Percentiles rank a stretch among this genome's conserved stretches.
These are phyloP conservation scores for Mycosphaerella arachidis DNA, from an alignment of 2,329 filamentous ascomycete species.

Conservation along the genomic window DNA sequence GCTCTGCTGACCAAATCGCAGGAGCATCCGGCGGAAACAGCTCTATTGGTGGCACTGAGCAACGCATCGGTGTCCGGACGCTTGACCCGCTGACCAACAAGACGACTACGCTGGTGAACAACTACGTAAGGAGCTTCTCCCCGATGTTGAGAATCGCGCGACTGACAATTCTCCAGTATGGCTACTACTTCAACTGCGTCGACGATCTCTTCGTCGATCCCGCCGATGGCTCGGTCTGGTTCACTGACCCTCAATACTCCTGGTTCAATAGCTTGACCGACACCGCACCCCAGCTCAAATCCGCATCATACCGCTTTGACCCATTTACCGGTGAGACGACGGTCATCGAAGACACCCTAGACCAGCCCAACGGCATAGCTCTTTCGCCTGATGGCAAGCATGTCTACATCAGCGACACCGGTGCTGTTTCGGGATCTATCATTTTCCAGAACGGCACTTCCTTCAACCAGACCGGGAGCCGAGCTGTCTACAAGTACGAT, in stretches of 20 bases:
- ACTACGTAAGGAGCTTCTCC: constrained; percentile 29
- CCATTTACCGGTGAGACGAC: constrained; percentile 38
- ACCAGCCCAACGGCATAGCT: constrained; percentile 44
- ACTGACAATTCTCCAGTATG: constrained; percentile 27
- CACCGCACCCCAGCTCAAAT: constrained; percentile 10
- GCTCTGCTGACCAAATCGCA: not conserved
- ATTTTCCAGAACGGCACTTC: not conserved
- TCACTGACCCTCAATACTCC: constrained; percentile 41
- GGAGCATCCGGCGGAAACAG: not conserved
- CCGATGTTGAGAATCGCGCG: not conserved
- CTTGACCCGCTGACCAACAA: constrained; percentile 43
- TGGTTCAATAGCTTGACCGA: constrained; percentile 17
- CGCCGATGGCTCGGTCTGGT: constrained; percentile 45
- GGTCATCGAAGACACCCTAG: constrained; percentile 40
- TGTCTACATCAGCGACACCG: constrained; percentile 45
- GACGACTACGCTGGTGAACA: constrained; percentile 41
- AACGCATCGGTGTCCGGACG: constrained; percentile 33
- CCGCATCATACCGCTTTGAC: constrained; percentile 41
- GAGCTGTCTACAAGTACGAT: not conserved
- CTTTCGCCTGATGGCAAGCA: constrained; percentile 42
- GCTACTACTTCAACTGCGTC: constrained; percentile 42
- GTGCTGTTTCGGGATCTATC: not conserved
- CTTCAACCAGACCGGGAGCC: not conserved
- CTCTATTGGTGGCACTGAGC: not conserved
- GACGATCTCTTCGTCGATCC: constrained; percentile 42